Evolutionary conservation across 225 moss, liverwort and hornwort species (phyloP).

Genomic region (Polytrichum commune): DNA sequence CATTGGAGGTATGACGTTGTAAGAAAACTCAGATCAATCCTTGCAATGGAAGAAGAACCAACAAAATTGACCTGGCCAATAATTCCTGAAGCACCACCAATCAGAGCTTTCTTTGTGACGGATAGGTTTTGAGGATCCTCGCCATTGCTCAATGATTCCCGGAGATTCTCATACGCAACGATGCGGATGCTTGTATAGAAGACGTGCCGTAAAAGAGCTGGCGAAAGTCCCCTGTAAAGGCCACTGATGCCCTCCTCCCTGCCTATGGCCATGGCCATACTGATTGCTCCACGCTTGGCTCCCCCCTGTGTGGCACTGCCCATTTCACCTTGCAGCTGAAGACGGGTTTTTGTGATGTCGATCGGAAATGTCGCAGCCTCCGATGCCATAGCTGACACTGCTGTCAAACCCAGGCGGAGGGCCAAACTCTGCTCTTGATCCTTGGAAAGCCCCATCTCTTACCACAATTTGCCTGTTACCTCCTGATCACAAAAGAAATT

Average conservation of each 20-base stretch:
- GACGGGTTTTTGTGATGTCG: constrained; percentile 88
- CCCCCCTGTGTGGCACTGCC: constrained; percentile 26
- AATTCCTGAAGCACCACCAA: constrained; percentile 85
- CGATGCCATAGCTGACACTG: constrained; percentile 75
- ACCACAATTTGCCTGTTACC: not conserved
- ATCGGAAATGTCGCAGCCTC: constrained; percentile 86
- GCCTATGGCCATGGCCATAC: constrained; percentile 75
- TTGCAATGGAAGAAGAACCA: not conserved
- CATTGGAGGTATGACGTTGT: too few relatives aligned
- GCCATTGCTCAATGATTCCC: constrained; percentile 49
- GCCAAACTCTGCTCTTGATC: constrained; percentile 59
- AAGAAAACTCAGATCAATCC: not conserved
- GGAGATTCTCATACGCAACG: constrained; percentile 88
- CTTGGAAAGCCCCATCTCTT: constrained; percentile 32
- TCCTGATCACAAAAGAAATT: not conserved
- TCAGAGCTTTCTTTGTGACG: constrained; percentile 63
- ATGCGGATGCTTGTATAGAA: constrained; percentile 97
- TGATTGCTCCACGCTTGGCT: constrained; percentile 64
- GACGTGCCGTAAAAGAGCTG: constrained; percentile 76
- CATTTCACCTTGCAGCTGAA: constrained; percentile 92
- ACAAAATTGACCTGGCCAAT: constrained; percentile 71
- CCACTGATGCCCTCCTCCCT: constrained; percentile 78
- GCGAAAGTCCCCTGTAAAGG: constrained; percentile 84
- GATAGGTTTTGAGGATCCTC: constrained; percentile 58
- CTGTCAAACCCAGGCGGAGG: constrained; percentile 70